Evolutionary conservation across 371 early-diverging fungal genomes (phyloP).

Genomic region (Rhizopus microsporus): DNA sequence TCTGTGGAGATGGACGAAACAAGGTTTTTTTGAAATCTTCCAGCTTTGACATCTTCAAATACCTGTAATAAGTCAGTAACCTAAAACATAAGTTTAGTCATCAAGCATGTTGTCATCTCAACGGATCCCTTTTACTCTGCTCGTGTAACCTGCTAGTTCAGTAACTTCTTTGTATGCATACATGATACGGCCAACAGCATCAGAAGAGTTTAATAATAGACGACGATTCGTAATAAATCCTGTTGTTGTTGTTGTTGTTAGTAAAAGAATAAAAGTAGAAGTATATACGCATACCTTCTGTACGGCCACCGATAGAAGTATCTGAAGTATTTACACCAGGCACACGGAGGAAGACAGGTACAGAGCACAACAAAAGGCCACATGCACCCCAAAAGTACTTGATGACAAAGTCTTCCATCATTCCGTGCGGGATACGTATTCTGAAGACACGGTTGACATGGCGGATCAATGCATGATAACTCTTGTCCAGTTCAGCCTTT

Average conservation of each 20-base stretch:
- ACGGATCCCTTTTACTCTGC: constrained; percentile 59
- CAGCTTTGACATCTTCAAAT: constrained; percentile 79
- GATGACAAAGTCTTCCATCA: constrained; percentile 90
- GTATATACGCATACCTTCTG: constrained; percentile 42
- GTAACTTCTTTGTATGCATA: constrained; percentile 88
- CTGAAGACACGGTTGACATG: constrained; percentile 84
- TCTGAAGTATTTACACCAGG: constrained; percentile 41
- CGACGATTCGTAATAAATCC: constrained; percentile 93
- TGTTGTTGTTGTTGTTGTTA: constrained; percentile 2
- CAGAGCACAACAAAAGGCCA: constrained; percentile 86
- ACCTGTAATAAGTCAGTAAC: constrained; percentile 75
- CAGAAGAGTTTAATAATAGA: constrained; percentile 77
- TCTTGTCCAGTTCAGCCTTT: constrained; percentile 71
- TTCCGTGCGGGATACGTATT: constrained; percentile 80
- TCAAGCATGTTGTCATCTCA: neutral
- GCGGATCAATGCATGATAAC: constrained; percentile 74
- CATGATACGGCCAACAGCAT: constrained; percentile 91
- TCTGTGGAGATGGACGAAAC: constrained; percentile 63
- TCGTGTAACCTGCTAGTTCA: constrained; percentile 91
- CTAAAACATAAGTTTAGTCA: constrained; percentile 18
- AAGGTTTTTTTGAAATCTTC: constrained; percentile 66
- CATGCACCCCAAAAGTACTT: constrained; percentile 95
- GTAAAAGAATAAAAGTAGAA: too few relatives aligned
- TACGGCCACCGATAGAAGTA: constrained; percentile 54
- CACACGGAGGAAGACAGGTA: constrained; percentile 87